These are phyloP conservation scores for Verticillium nonalfalfae DNA, from an alignment of 2,329 filamentous ascomycete species.

Conservation along the genomic window DNA sequence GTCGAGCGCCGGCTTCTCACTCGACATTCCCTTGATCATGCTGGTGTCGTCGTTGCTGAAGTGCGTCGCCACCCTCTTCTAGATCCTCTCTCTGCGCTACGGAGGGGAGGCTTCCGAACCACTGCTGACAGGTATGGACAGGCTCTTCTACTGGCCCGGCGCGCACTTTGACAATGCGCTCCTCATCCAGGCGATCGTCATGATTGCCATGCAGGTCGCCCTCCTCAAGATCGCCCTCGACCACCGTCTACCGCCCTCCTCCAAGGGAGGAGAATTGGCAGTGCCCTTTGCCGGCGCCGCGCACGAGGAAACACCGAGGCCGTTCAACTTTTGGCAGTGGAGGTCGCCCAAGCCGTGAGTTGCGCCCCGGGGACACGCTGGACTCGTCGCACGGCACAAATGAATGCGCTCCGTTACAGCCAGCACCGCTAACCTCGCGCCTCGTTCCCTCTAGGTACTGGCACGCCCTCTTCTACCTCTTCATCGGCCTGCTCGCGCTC, in stretches of 20 bases:
- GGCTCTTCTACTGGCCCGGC: conserved; percentile 66
- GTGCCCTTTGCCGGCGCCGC: conserved; percentile 55
- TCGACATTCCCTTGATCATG: conserved; percentile 69
- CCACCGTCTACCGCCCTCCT: conserved; percentile 53
- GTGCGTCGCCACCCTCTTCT: conserved; percentile 26
- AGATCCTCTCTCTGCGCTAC: background rate
- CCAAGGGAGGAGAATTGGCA: conserved; percentile 53
- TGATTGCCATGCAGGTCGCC: conserved; percentile 56
- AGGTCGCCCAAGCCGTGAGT: conserved; percentile 59
- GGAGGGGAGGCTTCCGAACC: background rate
- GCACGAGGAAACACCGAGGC: conserved; percentile 43
- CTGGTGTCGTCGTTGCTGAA: conserved; percentile 61
- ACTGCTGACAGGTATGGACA: conserved; percentile 20
- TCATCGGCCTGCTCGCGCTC: conserved; percentile 50
- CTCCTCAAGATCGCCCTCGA: conserved; percentile 65
- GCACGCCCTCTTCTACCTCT: conserved; percentile 67
- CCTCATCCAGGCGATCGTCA: conserved; percentile 58
- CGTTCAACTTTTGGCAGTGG: conserved; percentile 83
- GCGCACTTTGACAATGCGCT: conserved; percentile 58
- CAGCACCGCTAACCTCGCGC: background rate
- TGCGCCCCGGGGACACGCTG: background rate
- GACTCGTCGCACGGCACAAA: too few relatives aligned
- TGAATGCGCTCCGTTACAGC: too few relatives aligned
- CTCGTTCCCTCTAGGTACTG: conserved; percentile 53
- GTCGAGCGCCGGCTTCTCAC: conserved; percentile 62